Conservation (phyloP, 2,329 filamentous ascomycete genomes). For the Xylaria arbuscula region DNA sequence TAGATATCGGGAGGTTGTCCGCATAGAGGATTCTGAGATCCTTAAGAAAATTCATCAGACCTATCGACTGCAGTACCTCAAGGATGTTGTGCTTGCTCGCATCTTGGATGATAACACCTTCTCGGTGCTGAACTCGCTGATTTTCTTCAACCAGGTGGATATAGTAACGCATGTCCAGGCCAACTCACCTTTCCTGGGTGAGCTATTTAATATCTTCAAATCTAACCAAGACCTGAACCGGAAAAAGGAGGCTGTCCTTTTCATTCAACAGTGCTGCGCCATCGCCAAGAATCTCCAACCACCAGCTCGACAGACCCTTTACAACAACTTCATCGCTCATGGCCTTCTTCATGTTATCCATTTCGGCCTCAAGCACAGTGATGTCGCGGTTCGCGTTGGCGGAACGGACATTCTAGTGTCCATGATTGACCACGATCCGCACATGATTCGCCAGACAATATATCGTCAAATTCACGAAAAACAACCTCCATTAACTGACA, state of each 20-base stretch:
- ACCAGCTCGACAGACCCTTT: constrained; percentile 81
- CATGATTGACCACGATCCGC: constrained; percentile 93
- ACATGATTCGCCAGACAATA: constrained; percentile 93
- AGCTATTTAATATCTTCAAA: constrained; percentile 88
- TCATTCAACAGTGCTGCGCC: constrained; percentile 94
- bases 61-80: constrained; percentile 94
- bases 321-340: constrained; percentile 88
- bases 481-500: constrained; percentile 86
- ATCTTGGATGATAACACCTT: constrained; percentile 98
- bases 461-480: constrained; percentile 92
- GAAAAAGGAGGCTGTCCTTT: constrained; percentile 93
- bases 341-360: constrained; percentile 91
- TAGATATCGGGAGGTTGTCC: constrained; percentile 95
- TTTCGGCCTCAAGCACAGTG: constrained; percentile 86
- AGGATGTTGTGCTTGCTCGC: constrained; percentile 95
- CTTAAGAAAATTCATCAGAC: constrained; percentile 95
- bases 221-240: constrained; percentile 73
- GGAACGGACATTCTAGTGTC: constrained; percentile 94
- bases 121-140: constrained; percentile 94
- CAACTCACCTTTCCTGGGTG: constrained; percentile 80
- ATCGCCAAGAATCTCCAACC: constrained; percentile 96
- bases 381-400: constrained; percentile 87
- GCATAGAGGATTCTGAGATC: constrained; percentile 84
- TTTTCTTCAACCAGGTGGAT: constrained; percentile 99
- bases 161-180: constrained; percentile 94